Evolutionary conservation across 768 basidiomycete species (phyloP), one percentile per base, ranked within the genome.

Genomic region (Russula earlei): DNA sequence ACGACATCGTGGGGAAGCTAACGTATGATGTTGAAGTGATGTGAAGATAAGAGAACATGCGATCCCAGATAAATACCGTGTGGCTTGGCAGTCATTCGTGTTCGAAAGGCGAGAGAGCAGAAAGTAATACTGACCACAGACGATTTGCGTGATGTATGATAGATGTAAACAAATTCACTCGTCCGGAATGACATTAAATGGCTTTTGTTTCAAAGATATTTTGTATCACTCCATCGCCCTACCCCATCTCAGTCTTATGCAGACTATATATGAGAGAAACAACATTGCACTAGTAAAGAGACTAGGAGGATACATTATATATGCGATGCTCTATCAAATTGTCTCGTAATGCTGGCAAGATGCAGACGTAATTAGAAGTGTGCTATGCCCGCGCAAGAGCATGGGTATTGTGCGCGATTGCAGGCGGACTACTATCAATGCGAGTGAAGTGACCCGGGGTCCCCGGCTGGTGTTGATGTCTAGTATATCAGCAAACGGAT

Each of bases 321-420:
- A 71, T 81, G 79, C 79, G 80, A 81, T 82, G 82, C 81, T 83
- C 81, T 82, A 80, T 72, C 71, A 76, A 73, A 79, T 73, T 80
- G 78, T 80, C 79, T 81, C 80, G 81, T 81, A 66, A 76, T 77
- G 70, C 71, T 71, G 69, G 67, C 56, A 60, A 69, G 69, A 70
- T 69, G 47, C 51, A 34, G 51, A 54, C 57, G 49, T 46, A 61
- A 60, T 62, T 55, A 62, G 57, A 59, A 62, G 52, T 63, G n/a
- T n/a, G 76, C 77, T 75, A 74, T 74, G 71, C 69, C 60, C 64
- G 63, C 62, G 54, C 56, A 58, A 60, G 66, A 60, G 59, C 67
- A 67, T 66, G 71, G 69, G 71, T 70, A 66, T 68, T 72, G 72
- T 67, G 68, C 71, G 68, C 72, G 67, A 70, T 75, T 73, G 36